Base-by-base conservation (phyloP, 169 alveolate species). In the Eimeria zaria region DNA sequence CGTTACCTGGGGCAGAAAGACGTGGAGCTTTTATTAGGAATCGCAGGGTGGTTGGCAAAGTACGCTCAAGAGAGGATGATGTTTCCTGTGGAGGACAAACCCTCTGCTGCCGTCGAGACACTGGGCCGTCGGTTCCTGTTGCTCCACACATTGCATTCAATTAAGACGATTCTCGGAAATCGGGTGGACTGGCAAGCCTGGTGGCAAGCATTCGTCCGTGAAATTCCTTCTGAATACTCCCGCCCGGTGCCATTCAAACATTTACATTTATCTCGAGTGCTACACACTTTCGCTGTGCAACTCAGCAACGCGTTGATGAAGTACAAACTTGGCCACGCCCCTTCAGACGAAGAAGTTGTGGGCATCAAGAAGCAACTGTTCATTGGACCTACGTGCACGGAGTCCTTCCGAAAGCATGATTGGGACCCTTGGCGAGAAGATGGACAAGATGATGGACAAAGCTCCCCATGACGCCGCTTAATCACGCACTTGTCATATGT, bases 61-160 rank as follows among this genome's bases (percentile, higher is more conserved):
- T 41, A 48, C 88, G 88, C 48, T 46, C 64, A 51, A 16, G 64
- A 44, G 4, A 20, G 44, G 12, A 78, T 78, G 88, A 18, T 8
- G 46, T 1, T 24, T 58, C 4, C 11, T 18, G 69, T 46, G 27
- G 27, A 18, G 88, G 41, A 11, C 5, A 1, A 7, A 3, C 88
- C 88, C 24, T 24, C 69, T 5, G 88, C 24, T 2, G 88, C 88
- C 69, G 88, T 78, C n/a, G 88, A 78, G 27, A 16, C 41, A 30
- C 18, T 78, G 64, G 88, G 88, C 48, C 69, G 69, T 30, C 64
- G 88, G 67, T 78, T 78, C 48, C 67, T 78, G 24, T n/a, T 46
- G 44, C 27, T 78, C 5, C 11, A 78, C 51, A 58, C 88, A 0
- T 12, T 78, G 64, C 1, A 78, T 33, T 44, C 88, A n/a, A 78